Conservation (phyloP, 1,284 basidiomycete genomes). For the Rhodotorula sp. region DNA sequence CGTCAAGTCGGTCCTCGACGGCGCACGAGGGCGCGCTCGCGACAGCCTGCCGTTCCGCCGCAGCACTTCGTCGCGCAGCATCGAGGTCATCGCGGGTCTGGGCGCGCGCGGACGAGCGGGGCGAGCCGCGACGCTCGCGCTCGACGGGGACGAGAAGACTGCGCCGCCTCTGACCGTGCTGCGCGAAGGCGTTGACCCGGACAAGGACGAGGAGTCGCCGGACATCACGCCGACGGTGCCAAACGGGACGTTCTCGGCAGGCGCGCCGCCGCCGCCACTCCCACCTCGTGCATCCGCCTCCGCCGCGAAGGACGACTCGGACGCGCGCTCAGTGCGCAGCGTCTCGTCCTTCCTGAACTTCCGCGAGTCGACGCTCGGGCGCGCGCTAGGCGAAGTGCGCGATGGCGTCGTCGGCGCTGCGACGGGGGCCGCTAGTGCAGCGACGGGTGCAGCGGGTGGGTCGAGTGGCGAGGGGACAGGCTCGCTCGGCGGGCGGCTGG, state of each 20-base stretch:
- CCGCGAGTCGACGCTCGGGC: conserved; percentile 15
- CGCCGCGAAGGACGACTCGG: conserved; percentile 26
- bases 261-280: background rate
- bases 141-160: background rate
- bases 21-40: conserved; percentile 27
- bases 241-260: conserved; percentile 4
- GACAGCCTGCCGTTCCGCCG: conserved; percentile 30
- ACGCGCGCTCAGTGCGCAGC: conserved; percentile 28
- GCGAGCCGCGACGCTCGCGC: background rate
- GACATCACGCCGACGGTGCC: conserved; percentile 12
- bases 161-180: too few species aligned
- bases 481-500: conserved; percentile 29
- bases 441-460: background rate
- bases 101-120: background rate
- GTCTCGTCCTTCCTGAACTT: conserved; percentile 36
- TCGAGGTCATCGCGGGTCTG: background rate
- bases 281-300: background rate
- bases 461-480: conserved; percentile 5
- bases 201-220: conserved; percentile 30
- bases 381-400: conserved; percentile 16
- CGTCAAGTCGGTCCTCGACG: conserved; percentile 42
- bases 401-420: conserved; percentile 6
- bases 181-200: background rate
- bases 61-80: background rate
- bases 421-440: background rate